Evolutionary conservation across 208 protist species (phyloP).

Genomic region (Naegleria fowleri): DNA sequence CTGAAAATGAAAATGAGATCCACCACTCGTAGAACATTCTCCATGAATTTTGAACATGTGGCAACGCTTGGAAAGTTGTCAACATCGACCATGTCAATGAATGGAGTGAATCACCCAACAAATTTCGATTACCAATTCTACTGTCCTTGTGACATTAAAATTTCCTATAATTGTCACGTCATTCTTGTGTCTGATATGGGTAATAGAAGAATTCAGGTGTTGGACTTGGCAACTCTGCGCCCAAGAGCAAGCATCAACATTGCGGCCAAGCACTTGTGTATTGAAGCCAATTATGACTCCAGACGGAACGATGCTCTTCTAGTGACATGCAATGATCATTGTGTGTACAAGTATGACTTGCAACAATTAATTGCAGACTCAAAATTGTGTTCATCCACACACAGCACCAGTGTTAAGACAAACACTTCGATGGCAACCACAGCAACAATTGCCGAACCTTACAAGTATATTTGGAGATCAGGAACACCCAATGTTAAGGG

Average conservation of each 20-base stretch:
- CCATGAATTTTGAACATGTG: too few species aligned
- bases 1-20: too few species aligned
- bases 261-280: not conserved
- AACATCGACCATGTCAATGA: too few species aligned
- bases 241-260: not conserved
- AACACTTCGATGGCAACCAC: too few species aligned
- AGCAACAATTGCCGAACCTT: not conserved
- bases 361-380: not conserved
- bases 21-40: too few species aligned
- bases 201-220: not conserved
- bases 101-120: too few species aligned
- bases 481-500: not conserved
- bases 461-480: not conserved
- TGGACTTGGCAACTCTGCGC: not conserved
- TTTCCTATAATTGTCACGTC: not conserved
- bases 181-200: not conserved
- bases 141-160: not conserved
- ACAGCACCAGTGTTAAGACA: too few species aligned
- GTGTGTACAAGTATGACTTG: not conserved
- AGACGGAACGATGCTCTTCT: not conserved
- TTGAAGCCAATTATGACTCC: not conserved
- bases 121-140: not conserved
- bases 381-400: too few species aligned
- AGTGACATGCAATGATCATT: not conserved
- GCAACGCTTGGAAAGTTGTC: too few species aligned